Conservation (phyloP, 768 basidiomycete genomes). For the Rhodotorula sphaerocarpa region DNA sequence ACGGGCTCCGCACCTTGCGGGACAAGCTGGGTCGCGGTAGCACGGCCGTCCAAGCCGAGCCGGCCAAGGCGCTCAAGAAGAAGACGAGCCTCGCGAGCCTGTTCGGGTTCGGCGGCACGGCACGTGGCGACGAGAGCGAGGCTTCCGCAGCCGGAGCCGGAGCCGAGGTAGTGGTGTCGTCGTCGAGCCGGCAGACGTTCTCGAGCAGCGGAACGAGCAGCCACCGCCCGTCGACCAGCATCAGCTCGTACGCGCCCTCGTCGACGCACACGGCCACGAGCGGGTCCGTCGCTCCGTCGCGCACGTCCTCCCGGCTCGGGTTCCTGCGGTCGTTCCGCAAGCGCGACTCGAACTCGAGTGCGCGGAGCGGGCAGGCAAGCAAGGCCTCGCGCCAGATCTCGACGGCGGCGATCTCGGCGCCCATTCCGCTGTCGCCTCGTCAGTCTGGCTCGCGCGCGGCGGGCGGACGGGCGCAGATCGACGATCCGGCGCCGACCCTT, state of each 20-base stretch:
- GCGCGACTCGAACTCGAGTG: constrained; percentile 4
- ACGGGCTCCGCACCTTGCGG: constrained; percentile 5
- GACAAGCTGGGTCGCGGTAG: background rate
- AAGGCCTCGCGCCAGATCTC: background rate
- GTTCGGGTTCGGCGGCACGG: constrained; percentile 1
- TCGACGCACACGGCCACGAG: background rate
- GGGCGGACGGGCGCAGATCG: background rate
- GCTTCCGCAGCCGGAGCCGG: too few species aligned
- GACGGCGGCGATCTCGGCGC: background rate
- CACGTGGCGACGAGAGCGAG: background rate
- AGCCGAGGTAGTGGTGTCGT: too few species aligned
- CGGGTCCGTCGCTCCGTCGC: background rate
- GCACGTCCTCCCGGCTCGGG: constrained; percentile 9
- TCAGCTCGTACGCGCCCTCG: constrained; percentile 18
- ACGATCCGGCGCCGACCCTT: background rate
- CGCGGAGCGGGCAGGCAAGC: background rate
- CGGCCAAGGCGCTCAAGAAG: background rate
- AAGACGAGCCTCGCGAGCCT: constrained; percentile 20
- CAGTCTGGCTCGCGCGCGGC: too few species aligned
- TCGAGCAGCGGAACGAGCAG: background rate
- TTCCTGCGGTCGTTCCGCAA: constrained; percentile 15
- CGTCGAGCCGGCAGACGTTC: background rate
- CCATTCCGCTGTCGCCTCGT: background rate
- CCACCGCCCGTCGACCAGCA: constrained; percentile 7
- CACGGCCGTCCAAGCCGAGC: too few species aligned